Conservation (phyloP, 2,329 filamentous ascomycete genomes). For the Parascedosporium putredinis region DNA sequence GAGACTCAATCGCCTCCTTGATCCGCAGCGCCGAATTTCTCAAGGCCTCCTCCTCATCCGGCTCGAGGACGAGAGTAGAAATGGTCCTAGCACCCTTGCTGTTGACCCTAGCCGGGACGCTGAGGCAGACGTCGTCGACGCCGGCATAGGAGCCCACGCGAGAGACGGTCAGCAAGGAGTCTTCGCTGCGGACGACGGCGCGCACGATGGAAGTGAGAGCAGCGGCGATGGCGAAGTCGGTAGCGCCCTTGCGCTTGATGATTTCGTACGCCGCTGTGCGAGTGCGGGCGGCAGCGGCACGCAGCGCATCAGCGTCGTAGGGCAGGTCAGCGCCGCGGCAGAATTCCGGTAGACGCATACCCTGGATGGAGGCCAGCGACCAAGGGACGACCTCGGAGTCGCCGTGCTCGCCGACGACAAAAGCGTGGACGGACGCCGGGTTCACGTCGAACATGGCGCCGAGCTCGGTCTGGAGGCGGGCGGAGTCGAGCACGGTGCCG, state of each 20-base stretch:
- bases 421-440: slow-evolving; percentile 20
- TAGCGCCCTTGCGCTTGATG: slow-evolving; percentile 22
- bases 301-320: slow-evolving; percentile 17
- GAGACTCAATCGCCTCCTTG: slow-evolving; percentile 10
- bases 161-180: slow-evolving; percentile 19
- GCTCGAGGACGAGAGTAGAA: slow-evolving; percentile 15
- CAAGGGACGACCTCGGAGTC: slow-evolving; percentile 22
- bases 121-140: slow-evolving; percentile 17
- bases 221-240: slow-evolving; percentile 21
- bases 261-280: slow-evolving; percentile 21
- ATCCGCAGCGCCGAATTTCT: slow-evolving; percentile 15
- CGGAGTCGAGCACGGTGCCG: slow-evolving; percentile 22
- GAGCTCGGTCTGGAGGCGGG: slow-evolving; percentile 19
- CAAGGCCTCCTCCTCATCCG: slow-evolving; percentile 15
- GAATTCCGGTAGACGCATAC: slow-evolving; percentile 19
- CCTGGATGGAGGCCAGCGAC: slow-evolving; percentile 20
- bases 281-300: slow-evolving; percentile 16
- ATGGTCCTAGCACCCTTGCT: slow-evolving; percentile 16
- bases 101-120: slow-evolving; percentile 19
- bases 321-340: slow-evolving; percentile 14
- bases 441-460: slow-evolving; percentile 17
- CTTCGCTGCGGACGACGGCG: slow-evolving; percentile 19
- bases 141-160: slow-evolving; percentile 17
- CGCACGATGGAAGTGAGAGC: slow-evolving; percentile 20
- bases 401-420: slow-evolving; percentile 23